Conservation (phyloP, 345 rosid species). For the Gossypium rotundifolium region DNA sequence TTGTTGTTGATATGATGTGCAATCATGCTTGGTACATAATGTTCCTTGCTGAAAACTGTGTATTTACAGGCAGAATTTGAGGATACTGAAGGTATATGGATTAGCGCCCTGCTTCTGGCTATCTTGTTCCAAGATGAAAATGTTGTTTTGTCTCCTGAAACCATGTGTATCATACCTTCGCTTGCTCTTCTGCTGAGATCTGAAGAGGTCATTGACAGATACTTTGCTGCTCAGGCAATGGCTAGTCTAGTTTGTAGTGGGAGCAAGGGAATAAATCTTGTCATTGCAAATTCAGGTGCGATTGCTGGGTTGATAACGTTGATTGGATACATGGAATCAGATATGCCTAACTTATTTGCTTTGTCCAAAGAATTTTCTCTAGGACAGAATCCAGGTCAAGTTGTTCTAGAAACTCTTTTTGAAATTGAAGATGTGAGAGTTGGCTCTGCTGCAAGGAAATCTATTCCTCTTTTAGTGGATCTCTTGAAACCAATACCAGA, state of each 20-base stretch:
- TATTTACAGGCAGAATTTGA: slow-evolving; percentile 53
- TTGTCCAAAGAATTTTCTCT: slow-evolving; percentile 67
- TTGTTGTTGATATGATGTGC: not conserved
- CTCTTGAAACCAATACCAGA: slow-evolving; percentile 83
- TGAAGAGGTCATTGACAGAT: slow-evolving; percentile 67
- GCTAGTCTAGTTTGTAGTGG: slow-evolving; percentile 68
- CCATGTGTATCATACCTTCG: slow-evolving; percentile 51
- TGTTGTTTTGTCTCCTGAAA: slow-evolving; percentile 50
- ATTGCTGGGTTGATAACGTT: slow-evolving; percentile 65
- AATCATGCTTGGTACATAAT: not conserved
- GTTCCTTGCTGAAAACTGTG: not conserved
- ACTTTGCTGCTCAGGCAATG: slow-evolving; percentile 85
- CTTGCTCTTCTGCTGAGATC: slow-evolving; percentile 69
- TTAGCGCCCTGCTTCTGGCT: slow-evolving; percentile 68
- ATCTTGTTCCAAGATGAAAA: slow-evolving; percentile 64
- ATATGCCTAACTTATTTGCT: slow-evolving; percentile 40
- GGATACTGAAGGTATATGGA: slow-evolving; percentile 77
- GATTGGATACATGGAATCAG: slow-evolving; percentile 63
- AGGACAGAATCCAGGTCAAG: slow-evolving; percentile 52
- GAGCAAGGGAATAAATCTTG: slow-evolving; percentile 56
- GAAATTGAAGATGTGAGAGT: slow-evolving; percentile 68
- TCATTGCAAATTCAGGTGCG: slow-evolving; percentile 81
- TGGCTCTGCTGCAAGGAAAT: slow-evolving; percentile 67
- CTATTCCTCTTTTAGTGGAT: slow-evolving; percentile 86
- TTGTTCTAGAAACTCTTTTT: slow-evolving; percentile 62